These are phyloP conservation scores for Hypsizygus ulmarius DNA, from an alignment of 1,284 basidiomycete species.

Conservation along the genomic window DNA sequence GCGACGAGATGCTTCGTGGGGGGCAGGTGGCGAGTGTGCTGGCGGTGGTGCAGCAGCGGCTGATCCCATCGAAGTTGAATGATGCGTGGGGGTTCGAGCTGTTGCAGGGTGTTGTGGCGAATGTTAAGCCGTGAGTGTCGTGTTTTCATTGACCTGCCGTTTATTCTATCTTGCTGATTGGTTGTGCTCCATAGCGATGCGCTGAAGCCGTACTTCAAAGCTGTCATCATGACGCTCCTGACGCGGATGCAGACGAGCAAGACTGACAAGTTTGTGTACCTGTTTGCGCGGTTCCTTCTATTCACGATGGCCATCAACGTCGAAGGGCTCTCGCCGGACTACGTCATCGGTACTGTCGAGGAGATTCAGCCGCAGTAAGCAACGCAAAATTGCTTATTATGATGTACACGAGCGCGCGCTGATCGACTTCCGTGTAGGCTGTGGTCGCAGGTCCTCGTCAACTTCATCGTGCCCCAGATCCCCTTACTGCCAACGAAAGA, in stretches of 20 bases:
- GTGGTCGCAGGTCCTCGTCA: conserved; percentile 80
- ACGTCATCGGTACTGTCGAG: conserved; percentile 75
- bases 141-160: too few species aligned
- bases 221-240: conserved; percentile 79
- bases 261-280: conserved; percentile 87
- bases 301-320: conserved; percentile 75
- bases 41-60: conserved; percentile 87
- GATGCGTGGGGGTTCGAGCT: conserved; percentile 93
- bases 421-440: conserved; percentile 52
- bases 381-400: conserved; percentile 1
- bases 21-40: conserved; percentile 81
- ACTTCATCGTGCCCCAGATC: conserved; percentile 81
- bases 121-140: conserved; percentile 68
- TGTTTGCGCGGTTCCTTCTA: conserved; percentile 79
- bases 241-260: conserved; percentile 87
- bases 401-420: too few species aligned
- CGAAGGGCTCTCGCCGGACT: conserved; percentile 75
- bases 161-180: too few species aligned
- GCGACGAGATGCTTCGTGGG: conserved; percentile 63
- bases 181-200: too few species aligned
- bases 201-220: conserved; percentile 75
- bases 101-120: conserved; percentile 73
- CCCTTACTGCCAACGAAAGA: conserved; percentile 80
- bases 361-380: conserved; percentile 82
- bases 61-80: conserved; percentile 87